Base-by-base conservation (phyloP, 192 early-diverging fungal genomes). In the Backusella macrospora region DNA sequence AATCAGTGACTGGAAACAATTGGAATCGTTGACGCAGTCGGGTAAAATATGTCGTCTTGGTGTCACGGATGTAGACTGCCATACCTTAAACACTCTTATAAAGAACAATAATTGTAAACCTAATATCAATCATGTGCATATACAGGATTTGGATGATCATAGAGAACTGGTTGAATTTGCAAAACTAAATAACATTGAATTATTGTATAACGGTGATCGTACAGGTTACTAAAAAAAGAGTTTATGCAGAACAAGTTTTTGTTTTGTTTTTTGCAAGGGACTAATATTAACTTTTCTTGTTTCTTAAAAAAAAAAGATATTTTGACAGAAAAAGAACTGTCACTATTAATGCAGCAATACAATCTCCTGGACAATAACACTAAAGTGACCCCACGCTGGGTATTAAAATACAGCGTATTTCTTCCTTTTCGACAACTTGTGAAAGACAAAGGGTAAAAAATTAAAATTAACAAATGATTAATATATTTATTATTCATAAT, bases 341-440 rank as follows among this genome's bases (percentile, higher is more conserved):
- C 68, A 15, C n/a, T 65, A 26, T 49, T 84, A 47, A 40, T 86
- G 76, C 70, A 75, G 34, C 23, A 71, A 44, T 43, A 76, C 10
- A 68, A 78, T 2, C 46, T 65, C 0, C 43, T 71, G 4, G 66
- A 69, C 0, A 38, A 68, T 0, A 47, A 29, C 1, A 45, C 65
- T 0, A 68, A 18, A 15, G 39, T 82, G 44, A 42, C 29, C 4
- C 81, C 83, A 4, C 83, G 74, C 10, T 86, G 77, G 80, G 81
- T 84, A n/a, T 72, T 86, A 68, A 83, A 86, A 70, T 84, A 86
- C 48, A 76, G 75, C 69, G 73, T 78, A 8, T 80, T 83, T 69
- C 76, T 86, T 21, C 74, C 74, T 10, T 42, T 52, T 44, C 77
- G 83, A 16, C 79, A 83, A 23, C 55, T 86, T 5, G 73, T 86